Evolutionary conservation across 495 filamentous ascomycete genomes (phyloP), one percentile per base, ranked within the genome.

Genomic region (Daldinia concentrica): DNA sequence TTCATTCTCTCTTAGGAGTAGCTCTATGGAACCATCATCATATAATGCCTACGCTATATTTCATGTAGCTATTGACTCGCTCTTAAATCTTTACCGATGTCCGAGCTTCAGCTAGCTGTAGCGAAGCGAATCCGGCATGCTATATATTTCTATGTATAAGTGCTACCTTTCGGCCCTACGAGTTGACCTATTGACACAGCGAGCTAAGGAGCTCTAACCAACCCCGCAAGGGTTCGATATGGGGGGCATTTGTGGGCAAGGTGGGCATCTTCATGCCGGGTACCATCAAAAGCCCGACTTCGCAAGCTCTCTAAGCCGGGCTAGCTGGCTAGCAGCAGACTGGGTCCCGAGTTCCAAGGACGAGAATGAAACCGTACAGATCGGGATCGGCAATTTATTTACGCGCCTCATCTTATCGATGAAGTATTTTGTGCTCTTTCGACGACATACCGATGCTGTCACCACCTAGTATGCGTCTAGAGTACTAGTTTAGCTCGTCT

Each of bases 61-160:
- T 27, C 3, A 62, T 56, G 26, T n/a, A n/a, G n/a, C n/a, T n/a
- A 54, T 22, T 14, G 14, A 29, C 30, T 72, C 59, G 43, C 45
- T 39, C 32, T 63, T 59, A 60, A n/a, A 5, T 62, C 26, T 36
- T 50, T 7, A 19, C 65, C 56, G 64, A 68, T 43, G 52, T 61
- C 69, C 69, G 64, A 72, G 32, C 41, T 58, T 17, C n/a, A 37
- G 58, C 26, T 24, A 52, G 29, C 30, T n/a, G n/a, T 55, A 22
- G 41, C 8, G 24, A 62, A 27, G 36, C 27, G 24, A 45, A 26
- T 37, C 8, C 19, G 19, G 14, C 29, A 15, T 34, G 4, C 7
- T 22, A 39, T 41, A 43, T 32, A 4, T 63, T 6, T 34, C 4
- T 58, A 24, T 39, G 50, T 30, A n/a, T 54, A n/a, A 48, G 41